Evolutionary conservation across 2,329 filamentous ascomycete genomes (phyloP).

Genomic region (Xylaria sp.): DNA sequence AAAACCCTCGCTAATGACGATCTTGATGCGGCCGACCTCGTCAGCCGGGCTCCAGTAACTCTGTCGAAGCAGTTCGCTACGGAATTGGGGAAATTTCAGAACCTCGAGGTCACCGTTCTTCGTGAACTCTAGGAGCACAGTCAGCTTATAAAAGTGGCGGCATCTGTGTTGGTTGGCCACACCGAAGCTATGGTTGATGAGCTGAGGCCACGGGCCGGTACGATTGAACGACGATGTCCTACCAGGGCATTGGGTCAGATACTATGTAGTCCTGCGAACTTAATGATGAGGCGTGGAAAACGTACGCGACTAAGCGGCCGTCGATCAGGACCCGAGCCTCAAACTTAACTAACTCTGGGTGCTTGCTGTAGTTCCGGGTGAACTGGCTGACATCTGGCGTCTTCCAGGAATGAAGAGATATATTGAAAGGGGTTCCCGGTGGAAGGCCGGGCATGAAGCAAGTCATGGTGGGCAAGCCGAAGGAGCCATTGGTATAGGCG

Average conservation of each 20-base stretch:
- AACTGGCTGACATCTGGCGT: constrained; percentile 68
- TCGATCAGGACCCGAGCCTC: constrained; percentile 76
- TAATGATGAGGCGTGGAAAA: constrained; percentile 19
- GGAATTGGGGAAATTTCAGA: constrained; percentile 79
- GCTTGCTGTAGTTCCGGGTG: constrained; percentile 65
- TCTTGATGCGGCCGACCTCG: constrained; percentile 76
- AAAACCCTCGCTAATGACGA: constrained; percentile 80
- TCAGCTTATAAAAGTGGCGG: constrained; percentile 40
- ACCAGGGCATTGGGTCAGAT: constrained; percentile 17
- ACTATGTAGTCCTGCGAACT: not conserved
- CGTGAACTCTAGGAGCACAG: constrained; percentile 56
- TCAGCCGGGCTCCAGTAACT: constrained; percentile 78
- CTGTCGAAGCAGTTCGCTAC: constrained; percentile 74
- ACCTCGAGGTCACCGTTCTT: constrained; percentile 67
- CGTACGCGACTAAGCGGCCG: constrained; percentile 70
- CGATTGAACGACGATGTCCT: constrained; percentile 67
- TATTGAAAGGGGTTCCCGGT: constrained; percentile 68
- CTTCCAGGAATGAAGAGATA: constrained; percentile 81
- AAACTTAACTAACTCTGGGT: constrained; percentile 66
- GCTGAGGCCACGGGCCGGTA: constrained; percentile 60
- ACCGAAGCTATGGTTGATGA: constrained; percentile 60
- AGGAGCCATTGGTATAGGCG: constrained; percentile 59
- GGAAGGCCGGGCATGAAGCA: constrained; percentile 75
- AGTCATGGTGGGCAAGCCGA: constrained; percentile 72
- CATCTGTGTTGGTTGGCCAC: constrained; percentile 26